Percentiles rank a stretch among this genome's conserved stretches.
These are phyloP conservation scores for Colletotrichum orchidophilum DNA, from an alignment of 2,329 filamentous ascomycete genomes.

Conservation along the genomic window DNA sequence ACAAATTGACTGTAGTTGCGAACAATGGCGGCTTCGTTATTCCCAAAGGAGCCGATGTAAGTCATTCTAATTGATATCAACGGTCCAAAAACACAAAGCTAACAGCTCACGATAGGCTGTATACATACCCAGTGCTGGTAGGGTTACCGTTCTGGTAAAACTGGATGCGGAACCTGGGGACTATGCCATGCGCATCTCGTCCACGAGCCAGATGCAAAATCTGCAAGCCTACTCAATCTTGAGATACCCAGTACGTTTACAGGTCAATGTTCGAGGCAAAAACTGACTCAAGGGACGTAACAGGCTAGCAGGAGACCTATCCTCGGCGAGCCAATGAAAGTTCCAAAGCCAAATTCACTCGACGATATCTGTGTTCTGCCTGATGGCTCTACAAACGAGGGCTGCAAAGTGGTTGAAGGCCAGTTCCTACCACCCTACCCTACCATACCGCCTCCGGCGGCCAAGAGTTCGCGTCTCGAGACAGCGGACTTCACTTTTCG, in stretches of 20 bases:
- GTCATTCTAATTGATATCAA: background rate
- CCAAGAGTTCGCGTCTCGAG: constrained; percentile 29
- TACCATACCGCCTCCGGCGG: constrained; percentile 3
- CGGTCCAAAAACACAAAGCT: background rate
- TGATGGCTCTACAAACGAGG: constrained; percentile 22
- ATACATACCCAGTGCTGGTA: constrained; percentile 35
- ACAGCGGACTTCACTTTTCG: constrained; percentile 20
- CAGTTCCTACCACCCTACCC: constrained; percentile 32
- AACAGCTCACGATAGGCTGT: constrained; percentile 2
- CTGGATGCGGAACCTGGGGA: constrained; percentile 34
- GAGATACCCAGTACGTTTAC: constrained; percentile 16
- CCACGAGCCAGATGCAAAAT: constrained; percentile 38
- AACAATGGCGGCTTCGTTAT: constrained; percentile 38
- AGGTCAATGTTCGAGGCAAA: background rate
- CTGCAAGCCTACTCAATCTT: constrained; percentile 37
- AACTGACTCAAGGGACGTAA: background rate
- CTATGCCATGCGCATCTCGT: constrained; percentile 37
- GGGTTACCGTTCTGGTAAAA: constrained; percentile 37
- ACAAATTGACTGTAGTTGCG: constrained; percentile 38
- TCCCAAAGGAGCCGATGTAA: constrained; percentile 28
- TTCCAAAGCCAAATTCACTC: constrained; percentile 16
- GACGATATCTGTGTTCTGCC: constrained; percentile 33
- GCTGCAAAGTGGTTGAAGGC: constrained; percentile 25
- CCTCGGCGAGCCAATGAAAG: constrained; percentile 33
- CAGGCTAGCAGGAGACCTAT: constrained; percentile 27